Conservation (phyloP, 2,329 filamentous ascomycete genomes). For the Fusarium camptoceras region DNA sequence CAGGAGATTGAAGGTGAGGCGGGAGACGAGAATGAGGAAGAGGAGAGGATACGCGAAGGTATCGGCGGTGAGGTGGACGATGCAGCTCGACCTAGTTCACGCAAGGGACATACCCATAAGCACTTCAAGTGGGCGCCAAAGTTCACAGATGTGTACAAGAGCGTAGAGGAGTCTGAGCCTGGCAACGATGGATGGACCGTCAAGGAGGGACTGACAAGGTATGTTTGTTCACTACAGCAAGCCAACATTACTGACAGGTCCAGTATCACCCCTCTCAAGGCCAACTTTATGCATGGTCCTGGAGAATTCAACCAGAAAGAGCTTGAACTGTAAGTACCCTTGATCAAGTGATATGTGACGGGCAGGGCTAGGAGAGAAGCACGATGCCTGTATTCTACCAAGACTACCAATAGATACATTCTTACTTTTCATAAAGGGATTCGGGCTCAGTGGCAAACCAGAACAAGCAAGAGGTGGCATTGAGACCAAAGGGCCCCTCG, state of each 20-base stretch:
- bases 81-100: constrained; percentile 43
- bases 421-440: constrained; percentile 52
- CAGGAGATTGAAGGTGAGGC: constrained; percentile 77
- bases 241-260: constrained; percentile 4
- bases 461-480: constrained; percentile 31
- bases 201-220: constrained; percentile 88
- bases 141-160: constrained; percentile 87
- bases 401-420: constrained; percentile 51
- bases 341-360: constrained; percentile 22
- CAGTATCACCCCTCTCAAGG: constrained; percentile 89
- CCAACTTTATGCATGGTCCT: constrained; percentile 87
- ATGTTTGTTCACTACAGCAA: constrained; percentile 45
- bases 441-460: constrained; percentile 29
- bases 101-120: constrained; percentile 74
- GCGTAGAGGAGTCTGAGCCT: constrained; percentile 80
- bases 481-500: constrained; percentile 36
- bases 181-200: constrained; percentile 96
- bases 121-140: constrained; percentile 96
- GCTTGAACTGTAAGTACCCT: constrained; percentile 81
- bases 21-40: constrained; percentile 75
- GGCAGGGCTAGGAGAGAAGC: constrained; percentile 33
- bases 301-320: constrained; percentile 74
- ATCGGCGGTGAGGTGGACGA: constrained; percentile 63
- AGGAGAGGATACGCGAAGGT: constrained; percentile 77
- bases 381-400: constrained; percentile 48